phyloP scores from a whole-genome alignment of 805 yeast species.

The Wickerhamiella nectarea region DNA sequence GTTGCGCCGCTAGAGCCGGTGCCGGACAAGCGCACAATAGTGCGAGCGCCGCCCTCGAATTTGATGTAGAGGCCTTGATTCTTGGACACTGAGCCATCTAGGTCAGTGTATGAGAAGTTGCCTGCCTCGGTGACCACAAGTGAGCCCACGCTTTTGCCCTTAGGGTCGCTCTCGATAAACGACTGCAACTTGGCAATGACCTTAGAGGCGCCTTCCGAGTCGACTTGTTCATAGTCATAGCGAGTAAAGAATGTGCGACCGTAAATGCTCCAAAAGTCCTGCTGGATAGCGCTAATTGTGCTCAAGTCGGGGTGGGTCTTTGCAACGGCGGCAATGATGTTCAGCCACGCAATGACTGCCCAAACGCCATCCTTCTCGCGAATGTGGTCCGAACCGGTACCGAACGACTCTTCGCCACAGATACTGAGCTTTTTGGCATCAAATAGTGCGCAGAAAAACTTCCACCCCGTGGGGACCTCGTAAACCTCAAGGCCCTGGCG shows the following conservation, averaged over 20 bases:
- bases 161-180: conserved; percentile 28
- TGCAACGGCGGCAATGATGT: conserved; percentile 76
- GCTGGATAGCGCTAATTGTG: conserved; percentile 67
- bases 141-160: conserved; percentile 42
- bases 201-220: conserved; percentile 56
- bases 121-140: conserved; percentile 59
- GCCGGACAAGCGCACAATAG: conserved; percentile 84
- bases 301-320: conserved; percentile 44
- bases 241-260: conserved; percentile 97
- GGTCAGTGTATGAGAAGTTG: conserved; percentile 83
- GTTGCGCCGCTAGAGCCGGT: conserved; percentile 98
- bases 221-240: conserved; percentile 81
- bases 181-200: conserved; percentile 43
- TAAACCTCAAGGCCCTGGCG: conserved; percentile 59
- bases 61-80: conserved; percentile 85
- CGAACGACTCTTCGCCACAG: conserved; percentile 97
- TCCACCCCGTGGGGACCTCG: conserved; percentile 99
- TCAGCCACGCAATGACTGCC: conserved; percentile 97
- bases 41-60: conserved; percentile 67
- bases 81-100: conserved; percentile 78
- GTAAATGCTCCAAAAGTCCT: conserved; percentile 75
- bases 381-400: conserved; percentile 94
- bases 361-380: conserved; percentile 97
- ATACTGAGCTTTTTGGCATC: conserved; percentile 87
- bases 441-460: conserved; percentile 88